Base-by-base conservation (phyloP, 2,329 filamentous ascomycete genomes). In the Mariannaea sp. region DNA sequence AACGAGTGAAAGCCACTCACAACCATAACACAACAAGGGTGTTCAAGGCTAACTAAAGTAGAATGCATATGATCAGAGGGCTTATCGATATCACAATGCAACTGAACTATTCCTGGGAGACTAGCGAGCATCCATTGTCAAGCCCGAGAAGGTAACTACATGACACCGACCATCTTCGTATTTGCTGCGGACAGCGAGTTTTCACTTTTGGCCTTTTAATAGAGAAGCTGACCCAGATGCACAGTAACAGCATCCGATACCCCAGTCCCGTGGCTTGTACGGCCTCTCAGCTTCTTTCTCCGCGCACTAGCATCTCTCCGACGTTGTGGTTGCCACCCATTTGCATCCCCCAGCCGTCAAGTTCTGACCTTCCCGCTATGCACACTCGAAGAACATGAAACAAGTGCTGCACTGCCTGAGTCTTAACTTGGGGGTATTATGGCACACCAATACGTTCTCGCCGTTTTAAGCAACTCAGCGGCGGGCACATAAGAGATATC, bases 311-410 rank as follows among this genome's bases (percentile, higher is more conserved):
- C 42, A 22, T 22, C 13, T 33, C 29, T 32, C 27, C 16, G 10
- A 22, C 26, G 8, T 53, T 43, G 36, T 53, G 49, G 49, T 32
- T 47, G 49, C 49, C 49, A 53, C 49, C 47, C 43, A 36, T 30
- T 32, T 12, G 29, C 39, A 36, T 35, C 29, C 9, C 48, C 29
- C 42, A 36, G 36, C 32, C 38, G 22, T 19, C 26, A 40, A 16
- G 26, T 35, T 41, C 24, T n/a, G 20, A 40, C 26, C 17, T 33
- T 16, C 24, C 29, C 44, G 39, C 48, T 41, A 40, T 14, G 26
- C 30, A 13, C 39, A 16, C 17, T 43, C 24, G 14, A 27, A 54
- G 26, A 24, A 44, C 14, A 48, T 54, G 51, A 54, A 54, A 54
- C 51, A 48, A n/a, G 29, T 27, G 22, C 45, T 40, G 44, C 39